phyloP scores from a whole-genome alignment of 345 rosid genomes.

The Schrenkiella parvula region DNA sequence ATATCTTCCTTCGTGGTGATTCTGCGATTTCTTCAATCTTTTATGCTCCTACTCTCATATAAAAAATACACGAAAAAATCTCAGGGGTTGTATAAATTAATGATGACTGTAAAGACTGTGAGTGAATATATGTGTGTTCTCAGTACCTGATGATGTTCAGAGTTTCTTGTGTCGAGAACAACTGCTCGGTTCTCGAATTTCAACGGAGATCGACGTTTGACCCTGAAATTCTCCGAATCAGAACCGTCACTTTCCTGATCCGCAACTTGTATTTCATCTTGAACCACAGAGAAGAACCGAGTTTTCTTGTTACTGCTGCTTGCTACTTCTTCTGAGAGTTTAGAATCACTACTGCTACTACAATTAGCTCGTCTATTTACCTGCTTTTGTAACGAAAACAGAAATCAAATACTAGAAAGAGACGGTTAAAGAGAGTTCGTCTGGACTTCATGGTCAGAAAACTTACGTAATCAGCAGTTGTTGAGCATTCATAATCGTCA shows the following conservation, averaged over 20 bases:
- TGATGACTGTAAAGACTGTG: background rate
- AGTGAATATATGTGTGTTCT: background rate
- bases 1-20: constrained; percentile 23
- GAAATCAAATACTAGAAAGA: background rate
- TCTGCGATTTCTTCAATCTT: constrained; percentile 21
- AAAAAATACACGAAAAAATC: background rate
- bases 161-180: constrained; percentile 38
- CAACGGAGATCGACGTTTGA: constrained; percentile 75
- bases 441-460: background rate
- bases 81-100: background rate
- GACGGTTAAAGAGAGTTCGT: background rate
- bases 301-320: constrained; percentile 30
- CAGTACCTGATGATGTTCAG: constrained; percentile 62
- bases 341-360: constrained; percentile 39
- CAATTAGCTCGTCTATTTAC: constrained; percentile 39
- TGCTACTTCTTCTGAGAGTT: constrained; percentile 39
- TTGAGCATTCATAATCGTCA: constrained; percentile 40
- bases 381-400: constrained; percentile 35
- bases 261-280: constrained; percentile 32
- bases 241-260: constrained; percentile 78
- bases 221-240: constrained; percentile 79
- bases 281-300: constrained; percentile 35
- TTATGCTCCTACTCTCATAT: constrained; percentile 8
- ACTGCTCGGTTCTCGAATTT: constrained; percentile 59
- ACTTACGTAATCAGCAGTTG: constrained; percentile 52